A percentile compares a stretch with the other conserved stretches of the same genome.
These are phyloP conservation scores for Amniculicola lignicola DNA, from an alignment of 495 filamentous ascomycete species.

Conservation along the genomic window DNA sequence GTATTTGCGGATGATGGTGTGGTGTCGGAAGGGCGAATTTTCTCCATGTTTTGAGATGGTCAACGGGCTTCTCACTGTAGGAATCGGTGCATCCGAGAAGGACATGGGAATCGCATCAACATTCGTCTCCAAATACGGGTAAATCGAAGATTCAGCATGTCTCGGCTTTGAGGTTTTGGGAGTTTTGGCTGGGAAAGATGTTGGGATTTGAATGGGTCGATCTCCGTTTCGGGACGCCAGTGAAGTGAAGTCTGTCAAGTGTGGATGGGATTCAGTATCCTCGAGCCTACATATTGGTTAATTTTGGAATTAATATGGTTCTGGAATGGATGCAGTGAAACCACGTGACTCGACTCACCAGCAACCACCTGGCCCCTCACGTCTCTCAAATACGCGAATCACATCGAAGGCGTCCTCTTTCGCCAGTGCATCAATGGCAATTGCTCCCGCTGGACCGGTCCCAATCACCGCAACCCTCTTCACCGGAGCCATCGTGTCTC, in stretches of 20 bases:
- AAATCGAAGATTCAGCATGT: constrained; percentile 49
- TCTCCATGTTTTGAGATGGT: constrained; percentile 1
- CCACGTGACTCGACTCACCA: constrained; percentile 45
- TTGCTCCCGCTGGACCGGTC: constrained; percentile 57
- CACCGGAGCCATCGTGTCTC: background rate
- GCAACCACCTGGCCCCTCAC: constrained; percentile 56
- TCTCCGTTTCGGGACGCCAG: constrained; percentile 45
- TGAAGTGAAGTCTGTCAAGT: constrained; percentile 7
- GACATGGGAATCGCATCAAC: constrained; percentile 43
- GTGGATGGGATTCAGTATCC: constrained; percentile 37
- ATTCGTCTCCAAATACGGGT: constrained; percentile 48
- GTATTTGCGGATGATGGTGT: constrained; percentile 10
- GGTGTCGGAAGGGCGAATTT: constrained; percentile 8
- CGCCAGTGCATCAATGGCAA: constrained; percentile 55
- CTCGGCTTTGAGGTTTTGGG: constrained; percentile 47
- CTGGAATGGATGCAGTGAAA: constrained; percentile 38
- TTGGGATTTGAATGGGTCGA: constrained; percentile 48
- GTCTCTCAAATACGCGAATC: constrained; percentile 59
- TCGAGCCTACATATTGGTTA: constrained; percentile 47
- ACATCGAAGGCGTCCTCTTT: constrained; percentile 55
- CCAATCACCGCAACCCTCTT: constrained; percentile 60
- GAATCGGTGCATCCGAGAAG: constrained; percentile 45
- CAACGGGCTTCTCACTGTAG: constrained; percentile 2
- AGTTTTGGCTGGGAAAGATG: constrained; percentile 46
- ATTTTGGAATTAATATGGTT: constrained; percentile 38